Evolutionary conservation across 164 flowering plant species (phyloP).

Genomic region (Vitis rotundifolia): DNA sequence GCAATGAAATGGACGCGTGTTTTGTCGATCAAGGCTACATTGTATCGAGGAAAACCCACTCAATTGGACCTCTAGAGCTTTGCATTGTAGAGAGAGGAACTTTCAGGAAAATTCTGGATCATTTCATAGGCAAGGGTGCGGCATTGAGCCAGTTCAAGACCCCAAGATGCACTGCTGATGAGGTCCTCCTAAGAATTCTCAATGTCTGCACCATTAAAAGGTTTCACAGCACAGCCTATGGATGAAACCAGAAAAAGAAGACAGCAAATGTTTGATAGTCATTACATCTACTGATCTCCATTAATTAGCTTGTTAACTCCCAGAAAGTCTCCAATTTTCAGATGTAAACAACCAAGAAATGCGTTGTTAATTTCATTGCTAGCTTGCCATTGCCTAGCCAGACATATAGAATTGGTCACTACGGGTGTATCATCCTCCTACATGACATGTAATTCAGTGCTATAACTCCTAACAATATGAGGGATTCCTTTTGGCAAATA

Average conservation of each 20-base stretch:
- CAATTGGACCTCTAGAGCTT: conserved; percentile 86
- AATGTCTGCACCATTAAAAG: conserved; percentile 51
- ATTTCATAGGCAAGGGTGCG: conserved; percentile 65
- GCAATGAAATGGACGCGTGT: conserved; percentile 68
- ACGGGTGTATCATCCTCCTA: too few relatives aligned
- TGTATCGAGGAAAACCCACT: conserved; percentile 59
- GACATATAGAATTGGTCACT: too few relatives aligned
- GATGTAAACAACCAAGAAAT: too few relatives aligned
- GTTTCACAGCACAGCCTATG: conserved; percentile 69
- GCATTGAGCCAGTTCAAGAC: conserved; percentile 91
- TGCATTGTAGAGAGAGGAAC: conserved; percentile 81
- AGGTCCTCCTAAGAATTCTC: conserved; percentile 51
- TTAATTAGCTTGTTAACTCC: too few relatives aligned
- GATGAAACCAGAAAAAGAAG: neutral
- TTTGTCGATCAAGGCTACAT: conserved; percentile 82
- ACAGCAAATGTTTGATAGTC: neutral
- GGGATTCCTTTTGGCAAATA: too few relatives aligned
- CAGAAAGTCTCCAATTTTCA: too few relatives aligned
- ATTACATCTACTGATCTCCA: neutral
- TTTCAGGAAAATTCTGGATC: conserved; percentile 75
- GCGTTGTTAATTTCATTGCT: too few relatives aligned
- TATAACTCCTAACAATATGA: too few relatives aligned
- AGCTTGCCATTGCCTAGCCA: too few relatives aligned
- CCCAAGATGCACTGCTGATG: conserved; percentile 79
- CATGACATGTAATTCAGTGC: too few relatives aligned